Evolutionary conservation across 2,329 filamentous ascomycete species (phyloP).

Genomic region (Penicillium sp.): DNA sequence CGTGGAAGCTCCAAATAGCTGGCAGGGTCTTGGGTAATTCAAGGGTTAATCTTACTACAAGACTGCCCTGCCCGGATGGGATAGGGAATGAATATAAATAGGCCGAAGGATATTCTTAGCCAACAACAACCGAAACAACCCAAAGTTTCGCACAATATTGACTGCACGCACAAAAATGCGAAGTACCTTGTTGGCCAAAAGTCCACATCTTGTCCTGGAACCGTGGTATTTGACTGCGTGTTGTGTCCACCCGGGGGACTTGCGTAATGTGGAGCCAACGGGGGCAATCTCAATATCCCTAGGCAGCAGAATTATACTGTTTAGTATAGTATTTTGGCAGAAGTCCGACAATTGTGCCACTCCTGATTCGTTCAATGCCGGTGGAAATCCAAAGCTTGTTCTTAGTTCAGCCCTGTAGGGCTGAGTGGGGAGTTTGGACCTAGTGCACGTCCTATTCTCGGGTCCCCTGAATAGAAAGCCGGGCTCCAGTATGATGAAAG

Average conservation of each 20-base stretch:
- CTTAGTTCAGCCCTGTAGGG: conserved; percentile 10
- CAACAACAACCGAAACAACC: background rate
- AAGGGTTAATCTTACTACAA: too few relatives aligned
- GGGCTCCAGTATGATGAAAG: background rate
- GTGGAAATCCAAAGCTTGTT: background rate
- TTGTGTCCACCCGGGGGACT: background rate
- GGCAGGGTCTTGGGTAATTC: too few relatives aligned
- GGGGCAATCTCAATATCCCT: background rate
- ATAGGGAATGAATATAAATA: too few relatives aligned
- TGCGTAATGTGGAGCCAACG: background rate
- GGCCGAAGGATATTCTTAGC: background rate
- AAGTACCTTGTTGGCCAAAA: background rate
- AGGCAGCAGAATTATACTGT: background rate
- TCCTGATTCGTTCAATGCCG: background rate
- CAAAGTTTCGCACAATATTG: background rate
- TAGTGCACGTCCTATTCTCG: background rate
- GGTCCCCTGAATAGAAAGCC: background rate
- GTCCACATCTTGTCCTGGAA: background rate
- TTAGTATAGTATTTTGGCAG: background rate
- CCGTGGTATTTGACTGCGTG: background rate
- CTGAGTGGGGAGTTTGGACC: background rate
- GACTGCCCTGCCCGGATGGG: too few relatives aligned
- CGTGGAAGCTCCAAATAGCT: too few relatives aligned
- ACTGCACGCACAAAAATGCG: background rate
- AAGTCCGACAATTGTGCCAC: background rate